Evolutionary conservation across 2,329 filamentous ascomycete species (phyloP).

Genomic region (Dactylella cylindrospora): DNA sequence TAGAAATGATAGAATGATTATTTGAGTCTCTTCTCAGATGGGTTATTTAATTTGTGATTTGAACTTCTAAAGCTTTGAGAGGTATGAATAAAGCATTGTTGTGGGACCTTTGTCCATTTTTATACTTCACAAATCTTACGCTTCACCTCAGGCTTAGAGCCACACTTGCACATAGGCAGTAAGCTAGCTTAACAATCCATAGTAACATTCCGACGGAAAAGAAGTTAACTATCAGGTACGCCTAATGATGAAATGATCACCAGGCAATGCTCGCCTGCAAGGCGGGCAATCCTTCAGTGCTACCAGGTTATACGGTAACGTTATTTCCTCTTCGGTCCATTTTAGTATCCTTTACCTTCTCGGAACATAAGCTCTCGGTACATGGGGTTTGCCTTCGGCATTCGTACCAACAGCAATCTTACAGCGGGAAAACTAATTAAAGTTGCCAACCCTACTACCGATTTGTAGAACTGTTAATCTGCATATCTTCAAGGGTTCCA

Average conservation of each 20-base stretch:
- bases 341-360: not conserved
- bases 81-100: not conserved
- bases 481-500: too few species aligned
- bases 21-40: too few species aligned
- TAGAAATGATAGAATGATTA: too few species aligned
- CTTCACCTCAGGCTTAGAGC: not conserved
- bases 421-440: not conserved
- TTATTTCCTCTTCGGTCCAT: not conserved
- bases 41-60: too few species aligned
- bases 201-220: not conserved
- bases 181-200: not conserved
- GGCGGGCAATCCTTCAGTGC: too few species aligned
- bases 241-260: constrained; percentile 40
- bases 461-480: too few species aligned
- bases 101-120: not conserved
- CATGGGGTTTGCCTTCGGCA: not conserved
- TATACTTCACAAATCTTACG: not conserved
- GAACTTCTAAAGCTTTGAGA: not conserved
- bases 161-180: not conserved
- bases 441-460: too few species aligned
- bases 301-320: constrained; percentile 4
- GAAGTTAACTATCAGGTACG: not conserved
- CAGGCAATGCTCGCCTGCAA: constrained; percentile 12
- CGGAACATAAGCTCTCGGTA: not conserved
- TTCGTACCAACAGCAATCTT: not conserved